Evolutionary conservation across 2,329 filamentous ascomycete genomes (phyloP), one percentile per base, ranked within the genome.

Genomic region (Fusarium nanum): DNA sequence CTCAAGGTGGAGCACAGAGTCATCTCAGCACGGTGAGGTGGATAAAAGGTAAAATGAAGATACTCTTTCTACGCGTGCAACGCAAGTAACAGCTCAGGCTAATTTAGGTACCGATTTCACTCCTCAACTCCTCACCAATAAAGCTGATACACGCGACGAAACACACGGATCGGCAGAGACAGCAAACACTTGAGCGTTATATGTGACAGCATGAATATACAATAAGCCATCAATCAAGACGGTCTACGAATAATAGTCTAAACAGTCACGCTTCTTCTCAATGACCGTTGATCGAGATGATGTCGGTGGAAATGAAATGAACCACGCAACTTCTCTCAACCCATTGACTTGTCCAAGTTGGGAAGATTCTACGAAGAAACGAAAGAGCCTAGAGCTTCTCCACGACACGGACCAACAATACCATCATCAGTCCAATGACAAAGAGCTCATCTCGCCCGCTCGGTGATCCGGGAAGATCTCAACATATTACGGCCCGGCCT

Each of bases 251-350:
- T 10, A 30, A 30, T 10, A n/a, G 34, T 37, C 34, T 37, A 37
- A 10, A 37, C 1, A 37, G 10, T 37, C 18, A 37, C 34, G 34
- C 16, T 37, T 37, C 34, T 37, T 37, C 34, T 37, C 34, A 23
- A 23, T 23, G 34, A 37, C 34, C 18, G 34, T 32, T 40, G 52
- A 44, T 54, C 52, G 63, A 54, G 32, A 67, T 70, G 72, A 74
- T 74, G 73, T 73, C 61, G 65, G 71, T 75, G 73, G 73, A 75
- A 74, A 75, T 75, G 73, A 75, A 30, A 28, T 28, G 1, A 28
- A 28, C 27, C 27, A 28, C 12, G 27, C 27, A 28, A 28, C 27
- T 28, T 28, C 27, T 28, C 27, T 28, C 11, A 28, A 28, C 27
- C 25, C 22, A 58, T 56, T 45, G 59, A 61, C 60, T 58, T 57